Evolutionary conservation across 2,329 filamentous ascomycete species (phyloP).

Genomic region (Berkeleyomyces rouxiae): DNA sequence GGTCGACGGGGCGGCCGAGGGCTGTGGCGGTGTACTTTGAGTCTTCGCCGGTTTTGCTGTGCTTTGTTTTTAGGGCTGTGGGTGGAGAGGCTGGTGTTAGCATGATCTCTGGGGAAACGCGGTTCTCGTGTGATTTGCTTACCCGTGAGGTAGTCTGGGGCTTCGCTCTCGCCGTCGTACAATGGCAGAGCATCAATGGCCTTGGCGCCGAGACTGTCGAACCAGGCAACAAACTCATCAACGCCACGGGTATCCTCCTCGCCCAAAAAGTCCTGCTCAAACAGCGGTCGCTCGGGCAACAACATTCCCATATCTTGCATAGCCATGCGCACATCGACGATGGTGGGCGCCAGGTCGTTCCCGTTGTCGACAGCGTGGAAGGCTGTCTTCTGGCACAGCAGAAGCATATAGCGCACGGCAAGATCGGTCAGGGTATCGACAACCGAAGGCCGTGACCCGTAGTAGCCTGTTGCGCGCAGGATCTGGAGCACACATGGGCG

Average conservation of each 20-base stretch:
- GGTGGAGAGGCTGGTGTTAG: constrained; percentile 11
- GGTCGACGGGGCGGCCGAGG: constrained; percentile 56
- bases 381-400: constrained; percentile 58
- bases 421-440: constrained; percentile 81
- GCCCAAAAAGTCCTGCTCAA: constrained; percentile 51
- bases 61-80: constrained; percentile 72
- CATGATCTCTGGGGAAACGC: neutral
- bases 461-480: constrained; percentile 79
- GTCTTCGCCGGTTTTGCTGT: constrained; percentile 77
- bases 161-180: constrained; percentile 46
- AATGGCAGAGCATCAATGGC: constrained; percentile 71
- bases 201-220: constrained; percentile 52
- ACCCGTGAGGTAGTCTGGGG: constrained; percentile 56
- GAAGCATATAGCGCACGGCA: constrained; percentile 60
- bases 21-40: constrained; percentile 73
- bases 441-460: constrained; percentile 62
- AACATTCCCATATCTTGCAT: constrained; percentile 67
- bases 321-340: constrained; percentile 73
- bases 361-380: constrained; percentile 53
- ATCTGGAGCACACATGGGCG: constrained; percentile 81
- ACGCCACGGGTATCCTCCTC: constrained; percentile 67
- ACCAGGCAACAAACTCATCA: constrained; percentile 66
- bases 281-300: constrained; percentile 45
- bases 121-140: neutral
- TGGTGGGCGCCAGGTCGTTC: constrained; percentile 30